Evolutionary conservation across 495 filamentous ascomycete species (phyloP).

Genomic region (Talaromyces ruber): DNA sequence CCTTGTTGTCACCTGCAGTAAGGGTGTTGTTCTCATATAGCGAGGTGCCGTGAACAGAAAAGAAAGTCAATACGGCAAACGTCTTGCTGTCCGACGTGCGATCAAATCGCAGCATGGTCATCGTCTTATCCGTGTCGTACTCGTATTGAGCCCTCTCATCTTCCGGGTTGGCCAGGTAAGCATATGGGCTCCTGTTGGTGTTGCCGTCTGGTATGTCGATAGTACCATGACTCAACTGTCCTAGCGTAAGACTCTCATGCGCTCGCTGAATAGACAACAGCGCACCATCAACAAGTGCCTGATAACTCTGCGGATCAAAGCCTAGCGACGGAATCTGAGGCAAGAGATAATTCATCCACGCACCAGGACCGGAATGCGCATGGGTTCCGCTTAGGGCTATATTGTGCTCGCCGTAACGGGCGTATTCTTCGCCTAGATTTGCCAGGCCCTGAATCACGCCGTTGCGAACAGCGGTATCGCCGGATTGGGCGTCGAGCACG

Average conservation of each 20-base stretch:
- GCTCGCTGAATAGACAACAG: constrained; percentile 73
- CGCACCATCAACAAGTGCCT: constrained; percentile 83
- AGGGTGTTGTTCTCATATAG: constrained; percentile 90
- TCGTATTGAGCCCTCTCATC: constrained; percentile 69
- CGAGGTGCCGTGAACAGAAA: constrained; percentile 88
- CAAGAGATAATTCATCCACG: constrained; percentile 93
- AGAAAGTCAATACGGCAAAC: constrained; percentile 81
- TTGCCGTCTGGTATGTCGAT: constrained; percentile 76
- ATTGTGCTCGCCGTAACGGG: constrained; percentile 72
- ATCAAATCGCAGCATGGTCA: constrained; percentile 79
- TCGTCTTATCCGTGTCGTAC: constrained; percentile 72
- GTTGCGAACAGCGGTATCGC: constrained; percentile 84
- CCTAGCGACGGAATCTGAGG: constrained; percentile 89
- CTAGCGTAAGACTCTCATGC: constrained; percentile 64
- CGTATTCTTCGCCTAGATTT: constrained; percentile 58
- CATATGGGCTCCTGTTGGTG: constrained; percentile 82
- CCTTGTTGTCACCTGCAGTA: constrained; percentile 92
- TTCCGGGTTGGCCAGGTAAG: constrained; percentile 84
- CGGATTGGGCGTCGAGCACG: constrained; percentile 79
- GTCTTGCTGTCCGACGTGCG: constrained; percentile 62
- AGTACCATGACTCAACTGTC: constrained; percentile 63
- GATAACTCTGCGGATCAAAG: constrained; percentile 83
- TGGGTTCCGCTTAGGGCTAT: constrained; percentile 90
- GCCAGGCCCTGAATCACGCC: constrained; percentile 70
- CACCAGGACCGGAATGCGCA: constrained; percentile 85